Evolutionary conservation across 495 filamentous ascomycete genomes (phyloP), one percentile per base, ranked within the genome.

Genomic region (Penicillium argentinense): DNA sequence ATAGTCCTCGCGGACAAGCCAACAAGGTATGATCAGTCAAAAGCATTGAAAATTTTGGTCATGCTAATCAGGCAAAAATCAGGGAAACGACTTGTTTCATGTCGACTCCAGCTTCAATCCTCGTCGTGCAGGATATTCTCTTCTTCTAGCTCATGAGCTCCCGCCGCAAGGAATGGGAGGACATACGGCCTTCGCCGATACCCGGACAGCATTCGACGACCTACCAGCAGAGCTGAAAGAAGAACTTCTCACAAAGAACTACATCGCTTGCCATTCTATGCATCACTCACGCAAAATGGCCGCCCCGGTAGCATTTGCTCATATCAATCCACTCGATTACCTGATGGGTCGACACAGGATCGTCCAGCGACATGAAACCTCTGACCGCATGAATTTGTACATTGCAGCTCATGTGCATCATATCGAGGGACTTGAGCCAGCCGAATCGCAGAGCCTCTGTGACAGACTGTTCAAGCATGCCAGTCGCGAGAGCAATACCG

Each of bases 21-120:
- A 70, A 69, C 38, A 53, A 43, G 38, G 48, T 45, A 48, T 25
- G 17, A 16, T 3, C 13, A 16, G 16, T 6, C 18, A 34, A n/a
- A n/a, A 1, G 24, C 23, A 19, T 29, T 42, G 14, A 24, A 19
- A 30, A 19, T 28, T 5, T 22, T 27, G 22, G 21, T 12, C 11
- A 32, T 19, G 3, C 22, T 17, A 1, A 14, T 46, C 16, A 26
- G 27, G 36, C 23, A 6, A 39, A 9, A 34, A 49, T 25, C 22
- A 71, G 32, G 77, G 78, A 26, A 84, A 84, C 49, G 61, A 59
- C 14, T 64, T 83, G 14, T 84, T 76, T 56, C 80, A 84, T 56
- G 72, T 72, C 2, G 80, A 82, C 59, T 75, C 71, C 13, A 67
- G 66, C 9, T 83, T 81, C 59, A 82, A 83, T 57, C 79, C 79